Percentiles rank a stretch among this genome's conserved stretches.
Evolutionary conservation across 495 filamentous ascomycete genomes (phyloP).

Genomic region (Penicillium samsonianum): DNA sequence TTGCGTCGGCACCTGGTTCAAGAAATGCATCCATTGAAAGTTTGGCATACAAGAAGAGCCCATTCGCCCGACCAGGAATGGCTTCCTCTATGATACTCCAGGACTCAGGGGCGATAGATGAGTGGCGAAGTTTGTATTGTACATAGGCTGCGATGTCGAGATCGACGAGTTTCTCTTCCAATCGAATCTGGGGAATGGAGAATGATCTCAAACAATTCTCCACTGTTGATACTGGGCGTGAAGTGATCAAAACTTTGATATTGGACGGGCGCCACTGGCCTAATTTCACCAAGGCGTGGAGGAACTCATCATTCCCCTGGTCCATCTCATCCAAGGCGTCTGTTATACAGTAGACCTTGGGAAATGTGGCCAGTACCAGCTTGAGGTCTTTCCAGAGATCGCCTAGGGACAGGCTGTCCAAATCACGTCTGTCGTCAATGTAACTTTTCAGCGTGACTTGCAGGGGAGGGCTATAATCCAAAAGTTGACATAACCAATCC

Average conservation of each 20-base stretch:
- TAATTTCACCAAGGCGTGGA: slow-evolving; percentile 33
- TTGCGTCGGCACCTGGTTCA: slow-evolving; percentile 14
- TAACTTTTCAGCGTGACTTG: slow-evolving; percentile 31
- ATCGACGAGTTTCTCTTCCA: slow-evolving; percentile 43
- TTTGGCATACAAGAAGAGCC: slow-evolving; percentile 36
- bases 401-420: neutral
- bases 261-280: slow-evolving; percentile 37
- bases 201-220: slow-evolving; percentile 1
- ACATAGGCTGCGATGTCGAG: slow-evolving; percentile 45
- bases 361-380: slow-evolving; percentile 28
- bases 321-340: slow-evolving; percentile 55
- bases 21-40: slow-evolving; percentile 49
- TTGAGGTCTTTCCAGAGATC: slow-evolving; percentile 29
- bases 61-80: slow-evolving; percentile 16
- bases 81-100: slow-evolving; percentile 28
- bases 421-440: neutral
- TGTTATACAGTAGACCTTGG: slow-evolving; percentile 44
- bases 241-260: slow-evolving; percentile 48
- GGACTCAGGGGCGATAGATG: slow-evolving; percentile 21
- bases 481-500: slow-evolving; percentile 48
- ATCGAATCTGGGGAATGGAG: slow-evolving; percentile 27
- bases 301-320: slow-evolving; percentile 38
- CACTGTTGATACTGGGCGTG: slow-evolving; percentile 32
- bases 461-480: slow-evolving; percentile 40
- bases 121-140: slow-evolving; percentile 26